Evolutionary conservation across 2,329 filamentous ascomycete species (phyloP), one percentile per base, ranked within the genome.

Genomic region (Neurospora crassa): DNA sequence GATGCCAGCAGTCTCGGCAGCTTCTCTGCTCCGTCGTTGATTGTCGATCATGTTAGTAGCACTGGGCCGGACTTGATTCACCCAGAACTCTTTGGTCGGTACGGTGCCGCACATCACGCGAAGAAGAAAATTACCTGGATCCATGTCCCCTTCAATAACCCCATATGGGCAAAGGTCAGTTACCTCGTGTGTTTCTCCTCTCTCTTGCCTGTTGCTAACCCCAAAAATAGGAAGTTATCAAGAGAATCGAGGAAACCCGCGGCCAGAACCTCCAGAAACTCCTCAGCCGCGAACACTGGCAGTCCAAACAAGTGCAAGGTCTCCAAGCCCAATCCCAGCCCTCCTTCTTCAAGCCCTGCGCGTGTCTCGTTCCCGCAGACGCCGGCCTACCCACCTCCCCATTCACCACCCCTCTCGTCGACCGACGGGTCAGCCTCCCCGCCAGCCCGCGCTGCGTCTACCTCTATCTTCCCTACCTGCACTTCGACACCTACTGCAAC

Each of bases 401-500:
- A 7, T 72, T 75, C 40, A 70, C 72, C 18, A 74, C 74, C 1
- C 71, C 75, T 10, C 69, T 74, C 5, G 45, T 72, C 29, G 72
- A 71, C 10, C 67, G 69, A 16, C 68, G 72, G 2, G 6, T 67
- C 7, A 47, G 63, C 11, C 11, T 69, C 5, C 71, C 68, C 6
- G 67, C 70, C 45, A 74, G 68, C 12, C 74, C 75, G 0, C 77
- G 63, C 10, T 84, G 83, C 69, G 80, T 87, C 0, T 87, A 84
- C 43, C 76, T 88, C 0, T 88, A 86, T 71, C 78, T 89, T 0
- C 87, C 87, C 0, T 89, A 90, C 74, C 83, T 91, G 0, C 88
- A 91, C 73, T 91, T 89, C 76, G 89, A 91, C 74, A 89, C 87
- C 0, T 91, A 90, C 76, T 82, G 84, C 71, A 85, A 85, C 67